A percentile compares a stretch with the other conserved stretches of the same genome.
phyloP scores from a whole-genome alignment of 805 yeast species.

The Saccharomycopsis olivae region DNA sequence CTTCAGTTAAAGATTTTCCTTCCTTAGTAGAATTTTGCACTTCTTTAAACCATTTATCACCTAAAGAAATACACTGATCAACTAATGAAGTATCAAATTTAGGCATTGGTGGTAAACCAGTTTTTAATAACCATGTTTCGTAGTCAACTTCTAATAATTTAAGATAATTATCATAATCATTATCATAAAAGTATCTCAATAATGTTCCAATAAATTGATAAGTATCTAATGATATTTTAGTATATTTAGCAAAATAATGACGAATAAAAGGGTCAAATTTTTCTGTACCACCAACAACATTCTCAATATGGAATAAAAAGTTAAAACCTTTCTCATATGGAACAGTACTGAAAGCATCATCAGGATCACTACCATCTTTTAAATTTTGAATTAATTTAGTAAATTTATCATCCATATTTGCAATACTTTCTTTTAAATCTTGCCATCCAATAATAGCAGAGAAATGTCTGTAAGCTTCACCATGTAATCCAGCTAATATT shows the following conservation, averaged over 20 bases:
- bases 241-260: slow-evolving; percentile 60
- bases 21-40: slow-evolving; percentile 21
- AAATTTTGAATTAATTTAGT: slow-evolving; percentile 62
- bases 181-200: slow-evolving; percentile 47
- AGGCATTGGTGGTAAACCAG: slow-evolving; percentile 88
- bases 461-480: slow-evolving; percentile 69
- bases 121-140: slow-evolving; percentile 70
- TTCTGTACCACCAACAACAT: slow-evolving; percentile 48
- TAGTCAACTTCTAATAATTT: slow-evolving; percentile 59
- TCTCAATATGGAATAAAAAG: slow-evolving; percentile 65
- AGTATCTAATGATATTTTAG: slow-evolving; percentile 66
- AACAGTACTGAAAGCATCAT: slow-evolving; percentile 77
- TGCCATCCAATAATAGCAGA: slow-evolving; percentile 85
- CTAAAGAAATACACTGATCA: slow-evolving; percentile 57
- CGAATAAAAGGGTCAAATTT: slow-evolving; percentile 74
- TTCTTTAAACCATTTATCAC: slow-evolving; percentile 49
- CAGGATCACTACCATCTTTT: slow-evolving; percentile 67
- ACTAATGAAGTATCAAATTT: slow-evolving; percentile 70
- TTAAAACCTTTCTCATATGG: slow-evolving; percentile 91
- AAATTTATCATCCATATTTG: slow-evolving; percentile 53
- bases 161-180: slow-evolving; percentile 31
- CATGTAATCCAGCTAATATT: slow-evolving; percentile 68
- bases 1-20: slow-evolving; percentile 18
- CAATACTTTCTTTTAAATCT: slow-evolving; percentile 57
- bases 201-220: slow-evolving; percentile 70